Percentiles rank a stretch among this genome's conserved stretches.
Evolutionary conservation across 2,329 filamentous ascomycete species (phyloP).

Genomic region (Dothideomycetidae sp.): DNA sequence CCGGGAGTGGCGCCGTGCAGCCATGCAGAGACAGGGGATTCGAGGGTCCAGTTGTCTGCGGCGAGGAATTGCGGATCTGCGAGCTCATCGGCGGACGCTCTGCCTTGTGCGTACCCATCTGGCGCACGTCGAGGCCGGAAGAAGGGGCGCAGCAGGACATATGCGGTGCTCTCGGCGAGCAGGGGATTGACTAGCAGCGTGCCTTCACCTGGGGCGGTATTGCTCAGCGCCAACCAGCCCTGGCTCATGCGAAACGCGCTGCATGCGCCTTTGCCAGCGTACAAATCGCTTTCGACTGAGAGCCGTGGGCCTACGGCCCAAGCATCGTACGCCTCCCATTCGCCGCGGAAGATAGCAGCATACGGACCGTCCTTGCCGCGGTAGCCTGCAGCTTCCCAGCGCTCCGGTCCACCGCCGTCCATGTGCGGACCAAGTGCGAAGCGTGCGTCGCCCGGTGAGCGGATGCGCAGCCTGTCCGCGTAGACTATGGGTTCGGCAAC

Average conservation of each 20-base stretch:
- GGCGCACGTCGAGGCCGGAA: slow-evolving; percentile 41
- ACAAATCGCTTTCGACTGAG: slow-evolving; percentile 55
- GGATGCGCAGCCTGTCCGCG: slow-evolving; percentile 36
- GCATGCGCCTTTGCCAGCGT: slow-evolving; percentile 69
- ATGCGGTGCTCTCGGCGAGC: slow-evolving; percentile 59
- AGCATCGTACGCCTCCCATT: slow-evolving; percentile 70
- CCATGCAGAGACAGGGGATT: slow-evolving; percentile 38
- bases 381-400: slow-evolving; percentile 48
- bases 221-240: slow-evolving; percentile 72
- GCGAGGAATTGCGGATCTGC: slow-evolving; percentile 28
- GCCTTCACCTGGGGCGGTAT: slow-evolving; percentile 58
- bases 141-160: slow-evolving; percentile 71
- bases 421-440: slow-evolving; percentile 44
- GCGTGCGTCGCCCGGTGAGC: slow-evolving; percentile 40
- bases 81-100: slow-evolving; percentile 2
- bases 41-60: slow-evolving; percentile 47
- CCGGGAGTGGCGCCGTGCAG: slow-evolving; percentile 59
- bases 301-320: slow-evolving; percentile 64
- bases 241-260: slow-evolving; percentile 80
- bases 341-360: slow-evolving; percentile 54
- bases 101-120: not conserved
- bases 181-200: slow-evolving; percentile 73
- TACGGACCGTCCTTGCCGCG: slow-evolving; percentile 52
- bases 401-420: slow-evolving; percentile 37
- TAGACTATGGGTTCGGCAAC: slow-evolving; percentile 36